A percentile compares a stretch with the other conserved stretches of the same genome.
phyloP scores from a whole-genome alignment of 495 filamentous ascomycete genomes.

The Aspergillus cavernicola region DNA sequence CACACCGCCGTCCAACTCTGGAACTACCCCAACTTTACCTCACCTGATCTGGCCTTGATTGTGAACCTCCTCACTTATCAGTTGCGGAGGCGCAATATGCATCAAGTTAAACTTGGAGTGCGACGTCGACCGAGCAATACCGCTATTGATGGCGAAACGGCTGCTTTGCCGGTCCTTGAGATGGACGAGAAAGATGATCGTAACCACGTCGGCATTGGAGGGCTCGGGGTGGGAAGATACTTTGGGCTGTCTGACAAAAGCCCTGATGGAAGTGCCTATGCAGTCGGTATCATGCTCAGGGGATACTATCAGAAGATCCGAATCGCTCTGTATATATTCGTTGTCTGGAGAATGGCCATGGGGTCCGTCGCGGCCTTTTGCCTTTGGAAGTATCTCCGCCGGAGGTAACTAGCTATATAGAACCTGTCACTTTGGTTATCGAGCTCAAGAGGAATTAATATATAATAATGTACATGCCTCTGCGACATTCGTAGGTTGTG shows the following conservation, averaged over 20 bases:
- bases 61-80: slow-evolving; percentile 59
- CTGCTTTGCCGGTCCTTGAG: slow-evolving; percentile 36
- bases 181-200: slow-evolving; percentile 23
- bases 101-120: slow-evolving; percentile 35
- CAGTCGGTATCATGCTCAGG: slow-evolving; percentile 60
- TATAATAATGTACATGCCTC: too few species aligned
- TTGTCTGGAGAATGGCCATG: slow-evolving; percentile 35
- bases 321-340: slow-evolving; percentile 53
- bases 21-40: slow-evolving; percentile 71
- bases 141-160: slow-evolving; percentile 39
- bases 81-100: slow-evolving; percentile 55
- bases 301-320: slow-evolving; percentile 67
- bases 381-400: slow-evolving; percentile 31
- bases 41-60: slow-evolving; percentile 57
- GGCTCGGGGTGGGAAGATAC: slow-evolving; percentile 45
- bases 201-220: slow-evolving; percentile 44
- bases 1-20: slow-evolving; percentile 60
- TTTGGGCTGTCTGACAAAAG: slow-evolving; percentile 32
- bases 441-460: too few species aligned
- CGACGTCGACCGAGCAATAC: slow-evolving; percentile 33
- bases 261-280: slow-evolving; percentile 33
- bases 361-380: slow-evolving; percentile 32
- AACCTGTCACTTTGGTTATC: background rate
- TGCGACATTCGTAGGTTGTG: too few species aligned
- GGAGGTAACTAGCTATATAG: background rate